These are phyloP conservation scores for Rhizopus delemar DNA, from an alignment of 371 early-diverging fungal species.

Conservation along the genomic window DNA sequence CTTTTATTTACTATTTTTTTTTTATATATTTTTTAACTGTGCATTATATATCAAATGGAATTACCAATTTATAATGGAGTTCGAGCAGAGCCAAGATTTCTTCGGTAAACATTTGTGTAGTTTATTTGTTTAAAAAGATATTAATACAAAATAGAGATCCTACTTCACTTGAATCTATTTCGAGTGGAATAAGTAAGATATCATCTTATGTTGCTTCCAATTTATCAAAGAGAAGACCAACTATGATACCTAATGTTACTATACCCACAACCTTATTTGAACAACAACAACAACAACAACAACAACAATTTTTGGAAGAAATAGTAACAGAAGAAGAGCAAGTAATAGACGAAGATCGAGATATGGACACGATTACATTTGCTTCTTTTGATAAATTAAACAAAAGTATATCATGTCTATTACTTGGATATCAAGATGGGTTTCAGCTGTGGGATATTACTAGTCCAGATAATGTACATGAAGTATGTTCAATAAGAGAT, in stretches of 20 bases:
- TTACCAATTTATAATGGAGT: constrained; percentile 39
- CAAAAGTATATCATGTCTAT: constrained; percentile 39
- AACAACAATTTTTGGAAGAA: constrained; percentile 3
- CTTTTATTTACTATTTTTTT: not conserved
- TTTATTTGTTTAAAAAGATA: not conserved
- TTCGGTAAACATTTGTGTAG: constrained; percentile 26
- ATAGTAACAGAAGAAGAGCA: constrained; percentile 16
- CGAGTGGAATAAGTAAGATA: constrained; percentile 57
- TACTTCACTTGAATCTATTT: constrained; percentile 61
- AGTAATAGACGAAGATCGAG: constrained; percentile 26
- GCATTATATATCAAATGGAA: constrained; percentile 8
- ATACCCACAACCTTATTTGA: constrained; percentile 15
- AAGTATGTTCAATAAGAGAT: constrained; percentile 68
- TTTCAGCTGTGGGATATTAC: constrained; percentile 84
- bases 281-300: constrained; percentile 30
- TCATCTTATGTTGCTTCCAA: constrained; percentile 60
- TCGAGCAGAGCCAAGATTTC: constrained; percentile 52
- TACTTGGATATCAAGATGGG: constrained; percentile 77
- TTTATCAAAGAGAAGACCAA: constrained; percentile 44
- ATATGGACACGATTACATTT: constrained; percentile 33
- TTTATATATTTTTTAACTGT: constrained; percentile 3
- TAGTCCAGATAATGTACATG: constrained; percentile 69
- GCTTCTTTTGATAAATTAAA: constrained; percentile 34
- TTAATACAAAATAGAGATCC: constrained; percentile 47
- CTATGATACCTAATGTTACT: constrained; percentile 41